phyloP scores from a whole-genome alignment of 2,329 filamentous ascomycete species.

The Purpureocillium lavendulum region DNA sequence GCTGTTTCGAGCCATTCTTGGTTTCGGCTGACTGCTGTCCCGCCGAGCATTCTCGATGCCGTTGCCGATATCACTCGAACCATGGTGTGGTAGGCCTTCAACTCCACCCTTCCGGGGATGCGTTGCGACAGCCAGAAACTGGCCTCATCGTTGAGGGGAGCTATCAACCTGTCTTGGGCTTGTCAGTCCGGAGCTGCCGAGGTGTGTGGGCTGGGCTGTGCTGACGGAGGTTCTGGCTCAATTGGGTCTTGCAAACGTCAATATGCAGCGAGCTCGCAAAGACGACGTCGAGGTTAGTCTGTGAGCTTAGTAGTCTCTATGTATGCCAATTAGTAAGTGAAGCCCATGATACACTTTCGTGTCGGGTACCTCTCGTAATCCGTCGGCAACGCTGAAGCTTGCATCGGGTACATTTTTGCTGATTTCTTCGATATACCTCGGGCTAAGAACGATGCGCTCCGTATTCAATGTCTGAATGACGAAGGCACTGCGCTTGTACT shows the following conservation, averaged over 20 bases:
- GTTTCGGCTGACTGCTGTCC: conserved; percentile 1
- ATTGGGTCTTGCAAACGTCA: conserved; percentile 1
- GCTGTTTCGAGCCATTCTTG: conserved; percentile 6
- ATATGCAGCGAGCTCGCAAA: conserved; percentile 5
- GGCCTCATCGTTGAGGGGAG: conserved; percentile 3
- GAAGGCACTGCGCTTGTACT: conserved; percentile 4
- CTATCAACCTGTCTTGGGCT: neutral
- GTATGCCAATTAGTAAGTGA: neutral
- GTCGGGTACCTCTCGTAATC: conserved; percentile 1
- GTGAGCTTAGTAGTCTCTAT: conserved; percentile 2
- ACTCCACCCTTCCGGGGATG: conserved; percentile 1
- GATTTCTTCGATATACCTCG: conserved; percentile 4
- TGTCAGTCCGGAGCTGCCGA: neutral
- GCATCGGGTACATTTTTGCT: conserved; percentile 4
- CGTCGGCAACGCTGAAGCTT: conserved; percentile 1
- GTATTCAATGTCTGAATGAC: conserved; percentile 4
- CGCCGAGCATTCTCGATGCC: conserved; percentile 4
- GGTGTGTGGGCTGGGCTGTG: neutral
- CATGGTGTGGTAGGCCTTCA: conserved; percentile 3
- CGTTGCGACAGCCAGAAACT: conserved; percentile 6
- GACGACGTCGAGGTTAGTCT: conserved; percentile 5
- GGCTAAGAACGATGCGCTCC: conserved; percentile 3
- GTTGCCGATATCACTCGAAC: conserved; percentile 5
- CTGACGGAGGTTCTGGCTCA: conserved; percentile 5
- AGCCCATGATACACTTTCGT: too few species aligned